Percentiles rank a stretch among this genome's conserved stretches.
Evolutionary conservation across 208 protist species (phyloP).

Genomic region (Acanthamoeba sp.): DNA sequence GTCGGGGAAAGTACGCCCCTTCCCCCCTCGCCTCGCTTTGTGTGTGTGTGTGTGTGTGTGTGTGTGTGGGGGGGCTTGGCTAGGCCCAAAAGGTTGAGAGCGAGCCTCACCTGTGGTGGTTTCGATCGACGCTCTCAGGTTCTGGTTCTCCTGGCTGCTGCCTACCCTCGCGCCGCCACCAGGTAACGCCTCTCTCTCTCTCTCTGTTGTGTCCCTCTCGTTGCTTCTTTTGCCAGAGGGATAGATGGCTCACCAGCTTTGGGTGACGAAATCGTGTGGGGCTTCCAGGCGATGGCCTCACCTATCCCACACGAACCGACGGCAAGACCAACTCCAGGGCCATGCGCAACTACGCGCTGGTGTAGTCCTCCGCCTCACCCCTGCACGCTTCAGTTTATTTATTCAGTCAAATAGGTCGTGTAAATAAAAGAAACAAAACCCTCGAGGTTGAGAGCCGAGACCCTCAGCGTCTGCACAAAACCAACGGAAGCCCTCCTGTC

Average conservation of each 20-base stretch:
- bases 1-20: background rate
- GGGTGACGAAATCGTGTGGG: background rate
- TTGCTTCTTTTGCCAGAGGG: no score
- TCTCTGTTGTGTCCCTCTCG: background rate
- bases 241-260: no score
- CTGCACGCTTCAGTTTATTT: background rate
- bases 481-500: no score
- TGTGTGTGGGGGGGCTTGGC: no score
- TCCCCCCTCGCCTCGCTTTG: background rate
- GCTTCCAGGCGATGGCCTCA: background rate
- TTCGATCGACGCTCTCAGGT: background rate
- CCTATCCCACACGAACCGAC: background rate
- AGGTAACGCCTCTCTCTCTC: background rate
- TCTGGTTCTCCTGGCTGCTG: constrained; percentile 70
- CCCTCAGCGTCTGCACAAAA: no score
- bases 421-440: no score
- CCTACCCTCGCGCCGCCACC: constrained; percentile 29
- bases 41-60: no score
- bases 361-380: background rate
- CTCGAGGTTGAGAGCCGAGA: no score
- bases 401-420: background rate
- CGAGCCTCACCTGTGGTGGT: background rate
- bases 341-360: background rate
- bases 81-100: no score
- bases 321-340: background rate